phyloP scores from a whole-genome alignment of 352 stramenopile genomes.

The Aphanomyces invadans region DNA sequence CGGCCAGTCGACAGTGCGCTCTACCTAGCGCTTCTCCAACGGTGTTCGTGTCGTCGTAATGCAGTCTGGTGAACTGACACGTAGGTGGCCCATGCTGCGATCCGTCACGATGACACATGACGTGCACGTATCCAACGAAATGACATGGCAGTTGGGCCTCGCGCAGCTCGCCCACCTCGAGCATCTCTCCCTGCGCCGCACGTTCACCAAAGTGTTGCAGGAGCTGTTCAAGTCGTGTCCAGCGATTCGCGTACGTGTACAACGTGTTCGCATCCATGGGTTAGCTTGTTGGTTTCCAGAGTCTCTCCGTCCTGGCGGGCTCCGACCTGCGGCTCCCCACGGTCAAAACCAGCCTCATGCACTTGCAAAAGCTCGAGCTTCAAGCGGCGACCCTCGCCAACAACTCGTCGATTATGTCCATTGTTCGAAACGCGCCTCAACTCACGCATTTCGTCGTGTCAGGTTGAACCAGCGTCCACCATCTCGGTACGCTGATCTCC shows the following conservation, averaged over 20 bases:
- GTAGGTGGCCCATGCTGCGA: not conserved
- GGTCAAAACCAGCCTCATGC: not conserved
- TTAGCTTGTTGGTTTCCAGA: not conserved
- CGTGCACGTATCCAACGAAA: not conserved
- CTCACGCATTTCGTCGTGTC: not conserved
- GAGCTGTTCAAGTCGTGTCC: not conserved
- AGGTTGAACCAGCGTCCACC: not conserved
- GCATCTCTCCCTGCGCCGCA: not conserved
- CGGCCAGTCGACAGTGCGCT: not conserved
- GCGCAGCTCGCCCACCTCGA: not conserved
- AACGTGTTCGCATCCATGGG: too few relatives aligned
- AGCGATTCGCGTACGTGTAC: not conserved
- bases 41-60: not conserved
- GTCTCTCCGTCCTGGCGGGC: not conserved
- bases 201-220: not conserved
- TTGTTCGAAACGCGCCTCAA: not conserved
- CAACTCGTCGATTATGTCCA: not conserved
- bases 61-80: not conserved
- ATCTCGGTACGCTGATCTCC: not conserved
- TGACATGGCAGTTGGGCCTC: not conserved
- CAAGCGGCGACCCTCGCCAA: not conserved
- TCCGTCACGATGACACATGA: slow-evolving; percentile 5
- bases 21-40: not conserved
- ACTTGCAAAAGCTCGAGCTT: not conserved
- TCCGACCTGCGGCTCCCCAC: not conserved